A percentile compares a stretch with the other conserved stretches of the same genome.
Conservation (phyloP, 495 filamentous ascomycete genomes). For the Tuber magnatum region DNA sequence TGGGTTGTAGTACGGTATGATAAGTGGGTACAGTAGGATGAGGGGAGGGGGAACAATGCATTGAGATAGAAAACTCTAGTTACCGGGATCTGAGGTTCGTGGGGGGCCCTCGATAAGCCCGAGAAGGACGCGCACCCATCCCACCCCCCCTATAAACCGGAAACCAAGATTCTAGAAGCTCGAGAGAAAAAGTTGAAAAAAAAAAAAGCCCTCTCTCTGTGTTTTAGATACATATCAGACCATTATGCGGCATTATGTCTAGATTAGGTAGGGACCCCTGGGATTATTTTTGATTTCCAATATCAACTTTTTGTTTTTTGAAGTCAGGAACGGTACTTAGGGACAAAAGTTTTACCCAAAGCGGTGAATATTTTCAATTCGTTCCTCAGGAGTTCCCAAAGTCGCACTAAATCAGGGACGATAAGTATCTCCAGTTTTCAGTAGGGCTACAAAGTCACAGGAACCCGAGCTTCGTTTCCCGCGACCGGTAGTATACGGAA, state of each 20-base stretch:
- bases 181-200: no score
- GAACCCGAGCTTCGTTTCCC: not conserved
- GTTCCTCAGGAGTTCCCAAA: no score
- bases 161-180: not conserved
- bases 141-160: not conserved
- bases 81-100: not conserved
- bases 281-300: no score
- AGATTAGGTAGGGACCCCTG: no score
- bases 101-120: no score
- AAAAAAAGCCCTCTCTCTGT: no score
- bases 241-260: no score
- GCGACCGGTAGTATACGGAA: not conserved
- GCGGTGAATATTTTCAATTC: no score
- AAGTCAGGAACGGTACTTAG: no score
- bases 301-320: no score
- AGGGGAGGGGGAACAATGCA: not conserved
- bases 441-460: not conserved
- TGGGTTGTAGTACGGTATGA: not conserved
- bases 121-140: not conserved
- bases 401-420: not conserved
- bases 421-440: not conserved
- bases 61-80: not conserved
- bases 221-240: no score
- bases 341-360: no score
- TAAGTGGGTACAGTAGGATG: not conserved